Base-by-base conservation (phyloP, 805 yeast genomes). In the Suhomyces sp. region DNA sequence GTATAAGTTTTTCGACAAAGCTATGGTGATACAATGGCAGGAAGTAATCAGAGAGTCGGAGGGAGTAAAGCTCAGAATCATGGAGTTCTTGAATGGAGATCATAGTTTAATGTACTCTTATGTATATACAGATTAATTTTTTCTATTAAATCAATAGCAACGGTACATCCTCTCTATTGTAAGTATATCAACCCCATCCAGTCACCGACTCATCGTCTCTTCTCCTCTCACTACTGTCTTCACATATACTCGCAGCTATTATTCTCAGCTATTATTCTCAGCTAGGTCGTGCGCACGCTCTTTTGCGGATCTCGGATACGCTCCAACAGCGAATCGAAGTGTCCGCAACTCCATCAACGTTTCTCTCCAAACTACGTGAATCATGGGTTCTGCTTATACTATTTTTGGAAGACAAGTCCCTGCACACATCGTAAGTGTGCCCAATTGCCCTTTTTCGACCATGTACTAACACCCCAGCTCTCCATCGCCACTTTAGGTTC, bases 401-500 rank as follows among this genome's bases (percentile, higher is more conserved):
- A 69, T 74, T 51, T 69, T 74, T 44, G 79, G 79, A 52, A 74
- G 58, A 65, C 77, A 74, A 66, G 79, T 74, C 56, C 78, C 76
- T 53, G 67, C 79, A 41, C 77, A 74, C 60, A 59, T 72, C 54
- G 79, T 74, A 73, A 22, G 79, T 72, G 42, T 15, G 15, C n/a
- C 22, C 41, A 29, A 13, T 29, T n/a, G 36, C 36, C 17, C 17
- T 33, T n/a, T n/a, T 1, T 4, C 36, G 5, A 9, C 17, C 36
- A 33, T 33, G n/a, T 31, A 22, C 22, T 33, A 29, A 26, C 36
- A 6, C 10, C 7, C n/a, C 48, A 74, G 79, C 77, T 74, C 60
- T 65, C 79, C 40, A 63, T 74, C 51, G 63, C 68, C 55, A 74
- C 79, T 22, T 72, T 74, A 56, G 73, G 70, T 13, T 60, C 78